A percentile compares a stretch with the other conserved stretches of the same genome.
phyloP scores from a whole-genome alignment of 305 asterid species.

The Caryopteris hybrid region DNA sequence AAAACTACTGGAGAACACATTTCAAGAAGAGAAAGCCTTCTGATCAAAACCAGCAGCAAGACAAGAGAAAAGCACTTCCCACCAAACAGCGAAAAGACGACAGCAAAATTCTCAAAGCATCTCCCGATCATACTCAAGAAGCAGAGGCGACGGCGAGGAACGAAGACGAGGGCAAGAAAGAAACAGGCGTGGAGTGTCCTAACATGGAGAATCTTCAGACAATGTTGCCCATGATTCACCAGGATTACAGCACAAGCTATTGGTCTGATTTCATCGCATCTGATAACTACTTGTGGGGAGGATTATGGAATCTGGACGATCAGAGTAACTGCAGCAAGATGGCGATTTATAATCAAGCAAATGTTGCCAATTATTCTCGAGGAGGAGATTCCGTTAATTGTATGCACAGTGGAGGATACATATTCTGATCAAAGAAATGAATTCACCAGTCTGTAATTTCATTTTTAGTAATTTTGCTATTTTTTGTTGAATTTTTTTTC shows the following conservation, averaged over 20 bases:
- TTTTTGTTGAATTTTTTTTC: background rate
- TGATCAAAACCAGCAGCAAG: conserved; percentile 25
- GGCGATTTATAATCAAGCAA: conserved; percentile 28
- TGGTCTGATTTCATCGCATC: conserved; percentile 33
- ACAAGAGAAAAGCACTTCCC: background rate
- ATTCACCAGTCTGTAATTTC: background rate
- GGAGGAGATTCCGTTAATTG: conserved; percentile 14
- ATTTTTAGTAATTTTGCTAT: background rate
- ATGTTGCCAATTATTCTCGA: background rate
- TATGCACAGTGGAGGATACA: conserved; percentile 26
- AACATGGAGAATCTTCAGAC: background rate
- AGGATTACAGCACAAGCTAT: conserved; percentile 4
- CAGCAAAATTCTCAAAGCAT: too few species aligned
- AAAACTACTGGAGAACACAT: conserved; percentile 78
- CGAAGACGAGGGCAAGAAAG: background rate
- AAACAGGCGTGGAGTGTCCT: background rate
- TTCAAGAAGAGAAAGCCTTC: conserved; percentile 45
- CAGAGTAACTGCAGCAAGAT: conserved; percentile 25
- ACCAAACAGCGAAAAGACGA: background rate
- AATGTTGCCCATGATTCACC: background rate
- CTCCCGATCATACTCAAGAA: too few species aligned
- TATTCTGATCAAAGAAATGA: conserved; percentile 20
- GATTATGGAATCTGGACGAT: conserved; percentile 42
- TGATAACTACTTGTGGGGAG: conserved; percentile 41
- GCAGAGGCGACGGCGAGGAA: background rate